Percentiles rank a stretch among this genome's conserved stretches.
phyloP scores from a whole-genome alignment of 2,329 filamentous ascomycete species.

The Celoporthe dispersa region DNA sequence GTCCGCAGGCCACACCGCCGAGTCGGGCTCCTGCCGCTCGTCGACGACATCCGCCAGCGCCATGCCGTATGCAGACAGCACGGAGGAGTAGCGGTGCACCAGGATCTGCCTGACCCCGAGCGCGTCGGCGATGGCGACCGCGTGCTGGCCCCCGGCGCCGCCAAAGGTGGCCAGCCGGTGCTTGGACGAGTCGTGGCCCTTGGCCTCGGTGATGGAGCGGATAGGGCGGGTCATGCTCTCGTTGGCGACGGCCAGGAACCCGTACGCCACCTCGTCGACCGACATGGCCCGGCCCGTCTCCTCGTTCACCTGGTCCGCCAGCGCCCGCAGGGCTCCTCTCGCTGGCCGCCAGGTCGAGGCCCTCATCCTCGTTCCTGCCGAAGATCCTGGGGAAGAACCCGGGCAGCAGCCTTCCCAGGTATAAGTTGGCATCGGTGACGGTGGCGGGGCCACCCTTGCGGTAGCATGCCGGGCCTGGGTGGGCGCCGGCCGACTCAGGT shows the following conservation, averaged over 20 bases:
- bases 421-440: constrained; percentile 92
- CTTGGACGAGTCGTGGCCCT: constrained; percentile 87
- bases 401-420: constrained; percentile 80
- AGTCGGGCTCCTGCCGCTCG: constrained; percentile 80
- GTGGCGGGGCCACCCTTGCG: constrained; percentile 86
- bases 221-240: constrained; percentile 92
- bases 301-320: constrained; percentile 77
- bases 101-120: constrained; percentile 85
- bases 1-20: constrained; percentile 63
- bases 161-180: constrained; percentile 93
- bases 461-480: constrained; percentile 90
- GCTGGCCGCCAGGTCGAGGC: constrained; percentile 76
- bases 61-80: constrained; percentile 91
- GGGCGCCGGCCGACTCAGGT: constrained; percentile 85
- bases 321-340: constrained; percentile 73
- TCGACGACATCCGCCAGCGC: constrained; percentile 91
- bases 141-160: constrained; percentile 88
- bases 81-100: constrained; percentile 84
- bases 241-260: constrained; percentile 88
- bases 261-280: constrained; percentile 83
- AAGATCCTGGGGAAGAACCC: constrained; percentile 97
- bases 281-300: constrained; percentile 75
- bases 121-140: constrained; percentile 85
- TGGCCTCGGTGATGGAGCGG: constrained; percentile 86
- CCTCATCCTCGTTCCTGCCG: constrained; percentile 83